These are phyloP conservation scores for Evernia prunastri DNA, from an alignment of 495 filamentous ascomycete genomes.

Conservation along the genomic window DNA sequence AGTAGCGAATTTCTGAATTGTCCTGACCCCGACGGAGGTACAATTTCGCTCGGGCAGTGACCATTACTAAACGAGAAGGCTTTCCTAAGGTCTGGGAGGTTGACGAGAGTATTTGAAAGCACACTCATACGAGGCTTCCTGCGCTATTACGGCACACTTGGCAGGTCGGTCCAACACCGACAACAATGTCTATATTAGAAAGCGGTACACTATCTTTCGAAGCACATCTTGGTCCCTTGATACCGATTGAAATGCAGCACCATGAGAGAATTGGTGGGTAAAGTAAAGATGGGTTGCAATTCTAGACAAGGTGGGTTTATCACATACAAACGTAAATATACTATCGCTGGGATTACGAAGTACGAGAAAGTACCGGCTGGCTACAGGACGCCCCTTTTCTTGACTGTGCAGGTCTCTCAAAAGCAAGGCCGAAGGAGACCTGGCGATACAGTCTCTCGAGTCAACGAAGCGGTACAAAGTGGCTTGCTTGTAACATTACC, in stretches of 20 bases:
- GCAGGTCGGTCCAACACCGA: constrained; percentile 5
- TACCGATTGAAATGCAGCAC: neutral
- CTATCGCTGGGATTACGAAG: neutral
- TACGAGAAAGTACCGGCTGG: neutral
- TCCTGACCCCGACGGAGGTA: neutral
- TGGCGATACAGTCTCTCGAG: neutral
- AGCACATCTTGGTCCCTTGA: neutral
- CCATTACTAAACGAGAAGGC: neutral
- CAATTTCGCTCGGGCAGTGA: neutral
- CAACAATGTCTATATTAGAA: neutral
- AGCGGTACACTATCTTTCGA: neutral
- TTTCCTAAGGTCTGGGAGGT: neutral
- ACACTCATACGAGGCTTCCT: neutral
- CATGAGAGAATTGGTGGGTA: neutral
- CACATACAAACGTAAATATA: neutral
- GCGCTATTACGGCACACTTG: neutral
- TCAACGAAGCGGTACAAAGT: neutral
- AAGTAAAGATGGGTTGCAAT: neutral
- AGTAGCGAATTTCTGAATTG: neutral
- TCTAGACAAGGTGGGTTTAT: neutral
- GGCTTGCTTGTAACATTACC: neutral
- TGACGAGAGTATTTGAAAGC: neutral
- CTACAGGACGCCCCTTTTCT: neutral
- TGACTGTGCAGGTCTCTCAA: neutral
- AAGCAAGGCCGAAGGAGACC: neutral